Conservation (phyloP, 805 yeast species). For the Ogataea saltuana region DNA sequence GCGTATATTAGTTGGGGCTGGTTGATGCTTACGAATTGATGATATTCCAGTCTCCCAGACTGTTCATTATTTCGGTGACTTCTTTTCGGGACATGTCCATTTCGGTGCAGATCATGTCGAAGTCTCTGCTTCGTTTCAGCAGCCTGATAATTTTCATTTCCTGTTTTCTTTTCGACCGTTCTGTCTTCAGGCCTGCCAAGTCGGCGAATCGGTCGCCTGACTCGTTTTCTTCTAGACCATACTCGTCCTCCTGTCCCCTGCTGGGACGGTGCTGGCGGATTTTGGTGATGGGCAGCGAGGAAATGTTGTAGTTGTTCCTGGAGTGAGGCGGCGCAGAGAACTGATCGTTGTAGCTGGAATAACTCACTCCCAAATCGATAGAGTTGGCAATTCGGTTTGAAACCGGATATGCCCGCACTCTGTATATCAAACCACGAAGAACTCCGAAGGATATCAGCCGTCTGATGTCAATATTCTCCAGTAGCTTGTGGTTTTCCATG, state of each 20-base stretch:
- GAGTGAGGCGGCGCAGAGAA: conserved; percentile 1
- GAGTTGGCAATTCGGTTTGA: conserved; percentile 42
- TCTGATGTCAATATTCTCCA: conserved; percentile 75
- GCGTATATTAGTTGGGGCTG: too few species aligned
- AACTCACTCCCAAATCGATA: conserved; percentile 31
- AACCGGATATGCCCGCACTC: conserved; percentile 78
- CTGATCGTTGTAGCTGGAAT: conserved; percentile 9
- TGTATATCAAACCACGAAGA: conserved; percentile 74
- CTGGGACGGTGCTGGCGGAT: conserved; percentile 26
- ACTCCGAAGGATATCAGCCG: conserved; percentile 87
- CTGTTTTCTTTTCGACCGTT: conserved; percentile 30
- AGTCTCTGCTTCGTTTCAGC: conserved; percentile 51
- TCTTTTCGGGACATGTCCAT: conserved; percentile 56
- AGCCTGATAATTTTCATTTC: conserved; percentile 43
- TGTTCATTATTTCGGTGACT: conserved; percentile 49
- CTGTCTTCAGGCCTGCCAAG: conserved; percentile 21
- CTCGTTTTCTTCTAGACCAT: conserved; percentile 18
- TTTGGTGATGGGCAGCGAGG: conserved; percentile 23
- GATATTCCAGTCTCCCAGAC: conserved; percentile 49
- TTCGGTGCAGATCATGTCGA: conserved; percentile 73
- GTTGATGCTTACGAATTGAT: conserved; percentile 38
- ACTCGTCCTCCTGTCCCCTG: conserved; percentile 17
- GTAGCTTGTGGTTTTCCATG: conserved; percentile 54
- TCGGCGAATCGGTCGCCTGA: conserved; percentile 27
- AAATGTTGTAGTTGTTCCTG: conserved; percentile 18